Evolutionary conservation across 371 early-diverging fungal species (phyloP).

Genomic region (Funneliformis caledonium): DNA sequence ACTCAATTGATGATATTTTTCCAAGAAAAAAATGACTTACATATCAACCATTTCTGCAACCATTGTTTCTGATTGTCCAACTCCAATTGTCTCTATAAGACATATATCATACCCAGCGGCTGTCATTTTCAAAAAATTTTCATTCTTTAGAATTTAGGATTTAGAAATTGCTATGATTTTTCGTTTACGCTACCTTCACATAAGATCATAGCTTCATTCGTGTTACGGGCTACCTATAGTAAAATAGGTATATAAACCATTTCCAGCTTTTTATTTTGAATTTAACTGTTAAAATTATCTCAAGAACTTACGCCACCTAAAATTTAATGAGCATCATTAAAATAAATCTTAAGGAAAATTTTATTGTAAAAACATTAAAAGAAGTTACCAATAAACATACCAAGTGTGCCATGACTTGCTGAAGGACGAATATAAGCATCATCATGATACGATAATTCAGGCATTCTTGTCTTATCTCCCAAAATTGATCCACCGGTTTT

Average conservation of each 20-base stretch:
- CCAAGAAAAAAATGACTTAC: slow-evolving; percentile 43
- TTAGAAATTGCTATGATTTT: neutral
- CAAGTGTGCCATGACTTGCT: slow-evolving; percentile 71
- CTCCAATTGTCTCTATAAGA: slow-evolving; percentile 83
- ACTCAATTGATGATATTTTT: neutral
- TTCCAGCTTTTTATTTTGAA: neutral
- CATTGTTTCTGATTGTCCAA: slow-evolving; percentile 84
- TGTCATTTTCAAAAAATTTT: slow-evolving; percentile 30
- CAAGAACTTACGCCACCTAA: slow-evolving; percentile 42
- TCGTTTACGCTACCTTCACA: slow-evolving; percentile 62
- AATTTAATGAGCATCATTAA: neutral
- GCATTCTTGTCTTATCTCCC: slow-evolving; percentile 86
- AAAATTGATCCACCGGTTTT: slow-evolving; percentile 81
- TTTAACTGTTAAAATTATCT: neutral
- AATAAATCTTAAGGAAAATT: neutral
- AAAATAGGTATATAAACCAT: neutral
- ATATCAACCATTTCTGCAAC: slow-evolving; percentile 88
- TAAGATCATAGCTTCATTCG: slow-evolving; percentile 75
- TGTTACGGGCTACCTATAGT: slow-evolving; percentile 74
- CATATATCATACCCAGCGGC: slow-evolving; percentile 79
- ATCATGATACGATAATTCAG: slow-evolving; percentile 58
- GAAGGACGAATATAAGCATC: slow-evolving; percentile 77
- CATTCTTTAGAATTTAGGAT: neutral
- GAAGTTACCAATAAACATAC: slow-evolving; percentile 41
- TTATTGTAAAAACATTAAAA: neutral